Evolutionary conservation across 75 land plant genomes (phyloP).

Genomic region (Sequoia sempervirens): DNA sequence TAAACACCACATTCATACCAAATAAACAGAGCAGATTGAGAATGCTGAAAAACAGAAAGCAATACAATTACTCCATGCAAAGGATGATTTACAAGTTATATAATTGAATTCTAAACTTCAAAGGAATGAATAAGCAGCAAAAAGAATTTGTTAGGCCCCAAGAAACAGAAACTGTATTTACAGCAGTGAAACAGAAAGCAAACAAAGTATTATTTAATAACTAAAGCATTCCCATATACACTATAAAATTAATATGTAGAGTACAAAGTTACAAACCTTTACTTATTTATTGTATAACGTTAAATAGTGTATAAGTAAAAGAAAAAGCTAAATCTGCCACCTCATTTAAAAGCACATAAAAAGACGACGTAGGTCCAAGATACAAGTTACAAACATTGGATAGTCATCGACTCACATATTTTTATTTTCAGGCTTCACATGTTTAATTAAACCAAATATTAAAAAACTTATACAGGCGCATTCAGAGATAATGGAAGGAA

Average conservation of each 20-base stretch:
- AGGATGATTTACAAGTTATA: no score
- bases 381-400: background rate
- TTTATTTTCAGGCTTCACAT: background rate
- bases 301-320: background rate
- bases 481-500: background rate
- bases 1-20: no score
- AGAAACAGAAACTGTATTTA: background rate
- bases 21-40: no score
- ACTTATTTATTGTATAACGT: background rate
- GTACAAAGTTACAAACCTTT: background rate
- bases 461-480: background rate
- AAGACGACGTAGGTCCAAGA: background rate
- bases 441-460: background rate
- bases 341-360: background rate
- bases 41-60: no score
- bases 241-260: background rate
- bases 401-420: background rate
- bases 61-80: no score
- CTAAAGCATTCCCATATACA: background rate
- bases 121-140: no score
- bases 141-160: no score
- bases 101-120: no score
- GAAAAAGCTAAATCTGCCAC: background rate
- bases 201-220: background rate
- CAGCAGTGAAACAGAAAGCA: background rate